phyloP scores from a whole-genome alignment of 805 yeast genomes.

The Metschnikowia hibisci region DNA sequence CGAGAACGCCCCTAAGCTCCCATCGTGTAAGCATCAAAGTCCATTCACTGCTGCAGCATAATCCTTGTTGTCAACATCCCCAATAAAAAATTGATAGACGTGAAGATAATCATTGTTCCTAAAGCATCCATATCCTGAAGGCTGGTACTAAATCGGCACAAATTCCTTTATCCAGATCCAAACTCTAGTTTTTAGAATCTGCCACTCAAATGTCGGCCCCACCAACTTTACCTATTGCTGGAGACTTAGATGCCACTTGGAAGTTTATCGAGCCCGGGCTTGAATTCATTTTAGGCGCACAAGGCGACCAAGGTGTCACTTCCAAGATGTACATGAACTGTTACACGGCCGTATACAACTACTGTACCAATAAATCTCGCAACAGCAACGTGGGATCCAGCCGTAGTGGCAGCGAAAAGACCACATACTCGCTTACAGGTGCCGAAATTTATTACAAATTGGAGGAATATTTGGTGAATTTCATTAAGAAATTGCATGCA shows the following conservation, averaged over 20 bases:
- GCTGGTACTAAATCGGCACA: background rate
- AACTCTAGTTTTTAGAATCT: background rate
- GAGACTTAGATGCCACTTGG: conserved; percentile 72
- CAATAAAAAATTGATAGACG: too few species aligned
- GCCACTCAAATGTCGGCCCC: conserved; percentile 11
- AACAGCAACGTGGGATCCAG: conserved; percentile 22
- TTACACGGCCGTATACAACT: conserved; percentile 89
- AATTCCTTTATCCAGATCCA: background rate
- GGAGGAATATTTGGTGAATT: conserved; percentile 59
- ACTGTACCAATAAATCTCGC: conserved; percentile 78
- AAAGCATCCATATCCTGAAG: too few species aligned
- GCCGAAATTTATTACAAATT: conserved; percentile 80
- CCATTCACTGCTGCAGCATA: too few species aligned
- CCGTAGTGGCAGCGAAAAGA: conserved; percentile 17
- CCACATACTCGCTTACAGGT: conserved; percentile 63
- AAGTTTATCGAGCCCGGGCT: conserved; percentile 72
- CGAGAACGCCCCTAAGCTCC: conserved; percentile 5
- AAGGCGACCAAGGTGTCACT: conserved; percentile 62
- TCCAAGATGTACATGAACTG: conserved; percentile 79
- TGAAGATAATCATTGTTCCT: too few species aligned
- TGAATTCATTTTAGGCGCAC: conserved; percentile 63
- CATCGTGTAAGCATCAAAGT: conserved; percentile 2
- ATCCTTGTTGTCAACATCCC: too few species aligned
- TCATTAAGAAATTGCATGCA: conserved; percentile 48
- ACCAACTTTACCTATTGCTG: conserved; percentile 47